A percentile compares a stretch with the other conserved stretches of the same genome.
These are phyloP conservation scores for Gossypium armourianum DNA, from an alignment of 441 rosid genomes.

Conservation along the genomic window DNA sequence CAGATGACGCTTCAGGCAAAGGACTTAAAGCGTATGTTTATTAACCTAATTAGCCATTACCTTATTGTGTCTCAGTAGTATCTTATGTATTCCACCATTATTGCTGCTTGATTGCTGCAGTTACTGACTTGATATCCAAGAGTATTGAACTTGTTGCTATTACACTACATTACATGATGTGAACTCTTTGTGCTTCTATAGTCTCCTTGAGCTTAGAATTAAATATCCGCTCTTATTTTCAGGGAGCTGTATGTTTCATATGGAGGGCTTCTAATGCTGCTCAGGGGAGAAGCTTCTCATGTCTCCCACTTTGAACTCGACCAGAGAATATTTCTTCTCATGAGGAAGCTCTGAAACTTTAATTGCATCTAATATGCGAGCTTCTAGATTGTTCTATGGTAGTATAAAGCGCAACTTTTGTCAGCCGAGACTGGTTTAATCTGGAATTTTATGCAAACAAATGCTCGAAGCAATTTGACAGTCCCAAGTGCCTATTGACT, in stretches of 20 bases:
- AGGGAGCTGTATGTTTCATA: conserved; percentile 78
- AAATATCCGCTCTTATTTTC: conserved; percentile 14
- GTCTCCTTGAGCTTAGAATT: background rate
- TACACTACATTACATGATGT: background rate
- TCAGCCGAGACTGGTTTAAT: background rate
- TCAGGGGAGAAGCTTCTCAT: conserved; percentile 33
- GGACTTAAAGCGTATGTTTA: conserved; percentile 52
- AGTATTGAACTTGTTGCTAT: background rate
- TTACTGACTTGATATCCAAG: background rate
- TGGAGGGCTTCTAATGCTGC: conserved; percentile 78
- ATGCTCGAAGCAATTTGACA: background rate
- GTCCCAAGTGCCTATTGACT: background rate
- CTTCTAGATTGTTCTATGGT: background rate
- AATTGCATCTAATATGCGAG: background rate
- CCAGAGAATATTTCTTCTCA: conserved; percentile 70
- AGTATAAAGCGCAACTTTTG: background rate
- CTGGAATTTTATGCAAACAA: background rate
- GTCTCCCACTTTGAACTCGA: conserved; percentile 66
- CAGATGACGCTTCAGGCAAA: conserved; percentile 56
- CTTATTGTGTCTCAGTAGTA: background rate
- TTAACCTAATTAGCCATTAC: background rate
- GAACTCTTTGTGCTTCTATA: background rate
- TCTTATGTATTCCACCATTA: background rate
- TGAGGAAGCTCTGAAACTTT: conserved; percentile 50
- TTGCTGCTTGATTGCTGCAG: background rate